Percentiles rank a stretch among this genome's conserved stretches.
These are phyloP conservation scores for Collybiopsis luxurians DNA, from an alignment of 768 basidiomycete species.

Conservation along the genomic window DNA sequence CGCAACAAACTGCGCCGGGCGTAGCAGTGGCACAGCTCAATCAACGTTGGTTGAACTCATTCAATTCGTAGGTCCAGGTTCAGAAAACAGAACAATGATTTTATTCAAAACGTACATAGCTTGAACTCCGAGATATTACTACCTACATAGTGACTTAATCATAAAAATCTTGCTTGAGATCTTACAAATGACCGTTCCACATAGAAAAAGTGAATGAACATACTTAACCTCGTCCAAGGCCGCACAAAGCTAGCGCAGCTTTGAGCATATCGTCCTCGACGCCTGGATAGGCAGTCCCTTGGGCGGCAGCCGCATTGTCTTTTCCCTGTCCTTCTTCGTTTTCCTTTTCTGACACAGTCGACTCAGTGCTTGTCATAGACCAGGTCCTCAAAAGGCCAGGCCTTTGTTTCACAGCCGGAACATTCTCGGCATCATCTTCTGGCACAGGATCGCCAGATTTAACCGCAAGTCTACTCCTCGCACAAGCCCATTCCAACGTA, in stretches of 20 bases:
- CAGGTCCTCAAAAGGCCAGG: not conserved
- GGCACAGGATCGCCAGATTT: slow-evolving; percentile 1
- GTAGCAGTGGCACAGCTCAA: no score
- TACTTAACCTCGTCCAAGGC: slow-evolving; percentile 6
- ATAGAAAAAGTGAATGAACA: not conserved
- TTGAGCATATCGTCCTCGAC: slow-evolving; percentile 9
- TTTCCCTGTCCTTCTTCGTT: not conserved
- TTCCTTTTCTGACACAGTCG: not conserved
- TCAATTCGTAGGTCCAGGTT: no score
- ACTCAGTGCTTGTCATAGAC: not conserved
- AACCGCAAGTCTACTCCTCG: slow-evolving; percentile 30
- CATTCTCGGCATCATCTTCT: slow-evolving; percentile 4
- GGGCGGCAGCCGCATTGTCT: slow-evolving; percentile 21
- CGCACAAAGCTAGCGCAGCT: slow-evolving; percentile 13
- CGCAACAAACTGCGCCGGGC: no score
- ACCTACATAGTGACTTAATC: not conserved
- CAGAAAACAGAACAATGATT: not conserved
- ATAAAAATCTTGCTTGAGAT: not conserved
- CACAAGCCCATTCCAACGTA: slow-evolving; percentile 77
- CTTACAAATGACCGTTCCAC: not conserved
- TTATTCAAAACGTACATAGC: slow-evolving; percentile 1
- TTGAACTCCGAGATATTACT: not conserved
- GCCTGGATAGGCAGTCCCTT: not conserved
- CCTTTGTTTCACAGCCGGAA: not conserved
- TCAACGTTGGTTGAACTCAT: no score